Evolutionary conservation across 2,329 filamentous ascomycete genomes (phyloP), one percentile per base, ranked within the genome.

Genomic region (Colletotrichum sp.): DNA sequence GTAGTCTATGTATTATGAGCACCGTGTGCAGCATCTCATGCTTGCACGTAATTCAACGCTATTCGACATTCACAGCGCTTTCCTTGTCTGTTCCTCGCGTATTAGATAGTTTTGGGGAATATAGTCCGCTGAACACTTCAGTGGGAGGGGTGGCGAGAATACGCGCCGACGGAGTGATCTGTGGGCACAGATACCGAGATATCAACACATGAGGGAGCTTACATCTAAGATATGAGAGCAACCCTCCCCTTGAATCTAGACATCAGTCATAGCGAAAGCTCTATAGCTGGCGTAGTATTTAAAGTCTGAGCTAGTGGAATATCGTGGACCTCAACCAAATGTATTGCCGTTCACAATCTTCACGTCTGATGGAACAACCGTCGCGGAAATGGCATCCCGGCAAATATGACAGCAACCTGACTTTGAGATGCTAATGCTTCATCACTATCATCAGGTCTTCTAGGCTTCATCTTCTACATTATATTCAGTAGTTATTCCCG

Each of bases 11-110:
- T 48, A 48, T 48, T 3, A 0, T 48, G 9, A 12, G 9, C 19
- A 12, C 39, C 3, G 1, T 3, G 5, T n/a, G 1, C 5, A n/a
- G 6, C 19, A 48, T 19, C 3, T 2, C 0, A 19, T 44, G 5
- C 19, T 11, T 11, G 19, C 8, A 12, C 5, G 16, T 7, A n/a
- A 0, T 3, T 2, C 16, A 19, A 44, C 36, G 16, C 19, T 9
- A 0, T 11, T 44, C 16, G 16, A 4, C 36, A 19, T 19, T 44
- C 36, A 44, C 1, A 1, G 0, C 1, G 16, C 8, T 36, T 4
- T 11, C 5, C 39, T 48, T 0, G 5, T n/a, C 5, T 48, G 19
- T 48, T n/a, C 4, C 19, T 48, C 19, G 19, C 19, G 39, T n/a
- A n/a, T 48, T 6, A 0, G 4, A 5, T 12, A n/a, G 9, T 0